Evolutionary conservation across 306 rosid species (phyloP), one percentile per base, ranked within the genome.

Genomic region (Fragaria iinumae): DNA sequence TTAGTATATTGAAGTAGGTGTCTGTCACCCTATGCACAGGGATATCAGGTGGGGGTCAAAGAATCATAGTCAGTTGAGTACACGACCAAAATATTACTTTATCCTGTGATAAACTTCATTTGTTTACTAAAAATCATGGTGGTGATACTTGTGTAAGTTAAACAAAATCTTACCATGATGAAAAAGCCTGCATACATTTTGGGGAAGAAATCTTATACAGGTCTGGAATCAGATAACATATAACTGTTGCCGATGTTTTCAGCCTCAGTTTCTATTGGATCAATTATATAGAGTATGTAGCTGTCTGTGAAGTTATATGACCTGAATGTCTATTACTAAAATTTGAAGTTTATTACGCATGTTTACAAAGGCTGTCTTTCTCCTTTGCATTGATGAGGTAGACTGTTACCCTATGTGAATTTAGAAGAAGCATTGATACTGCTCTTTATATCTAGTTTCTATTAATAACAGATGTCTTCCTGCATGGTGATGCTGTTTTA

Each of bases 401-500:
- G 76, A 56, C 53, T 13, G 38, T 21, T 41, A 6, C 50, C 13
- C 67, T 16, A 3, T 73, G 67, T 39, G 17, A 47, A 57, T 73
- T 38, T 73, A 41, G 23, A 39, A 47, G 17, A 73, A 27, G 68
- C 62, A 38, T 73, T 73, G 67, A 39, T 73, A 21, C 41, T 74
- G 77, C 77, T 41, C 57, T 73, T 73, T 59, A 59, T 73, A 21
- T 73, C 18, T 73, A 59, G 36, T 59, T 74, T 59, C 69, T 74
- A 43, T 59, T 74, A 52, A 45, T 67, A 53, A 76, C 45, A 64
- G 48, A 44, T 73, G 79, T 53, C 75, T 77, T 69, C 68, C 47
- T 77, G 66, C 76, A 67, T 80, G 77, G 64, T 71, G 80, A 72
- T 84, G 69, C 82, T 84, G 74, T 87, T 91, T 88, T 86, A 95